Evolutionary conservation across 768 basidiomycete genomes (phyloP), one percentile per base, ranked within the genome.

Genomic region (Termitomyces sp.): DNA sequence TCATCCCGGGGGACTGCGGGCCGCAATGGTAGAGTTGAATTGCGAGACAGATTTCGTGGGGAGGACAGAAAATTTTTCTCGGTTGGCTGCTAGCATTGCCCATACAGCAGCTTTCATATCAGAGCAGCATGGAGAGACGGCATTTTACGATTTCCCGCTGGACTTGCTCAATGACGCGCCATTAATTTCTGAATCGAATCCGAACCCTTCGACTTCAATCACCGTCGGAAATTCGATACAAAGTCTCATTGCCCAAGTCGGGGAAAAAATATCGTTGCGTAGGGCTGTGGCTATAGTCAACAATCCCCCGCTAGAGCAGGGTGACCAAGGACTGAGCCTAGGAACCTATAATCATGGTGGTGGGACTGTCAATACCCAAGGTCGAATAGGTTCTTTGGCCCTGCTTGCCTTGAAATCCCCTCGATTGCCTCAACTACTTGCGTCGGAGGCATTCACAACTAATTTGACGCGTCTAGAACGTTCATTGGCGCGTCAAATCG

Each of bases 31-130:
- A 58, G 95, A 98, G 72, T 77, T 97, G 61, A 93, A 92, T 65
- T 98, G 95, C 76, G 95, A 98, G 76, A 97, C 95, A 54, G 95
- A 98, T 75, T 98, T 97, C 69, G 95, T 98, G 31, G 92, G 87
- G 24, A 76, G 91, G 63, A 95, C 93, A 66, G 83, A 88, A 58
- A 76, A 93, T 13, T 98, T 98, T 66, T 79, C 84, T 16, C 78
- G 79, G 55, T 81, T 95, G 41, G 88, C 90, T 13, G 78, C 80
- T 42, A 86, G 92, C 65, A 87, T 97, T 63, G 89, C 93, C 16
- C 87, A 91, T 65, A 93, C 91, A 1, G 85, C 88, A 36, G 93
- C 93, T 6, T 90, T 86, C 67, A 76, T 91, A 45, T 72, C 83
- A 0, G 81, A 84, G 48, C 69, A 73, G n/a, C 64, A 63, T 44